These are phyloP conservation scores for Acanthochlamys bracteata DNA, from an alignment of 106 monocot species.

Conservation along the genomic window DNA sequence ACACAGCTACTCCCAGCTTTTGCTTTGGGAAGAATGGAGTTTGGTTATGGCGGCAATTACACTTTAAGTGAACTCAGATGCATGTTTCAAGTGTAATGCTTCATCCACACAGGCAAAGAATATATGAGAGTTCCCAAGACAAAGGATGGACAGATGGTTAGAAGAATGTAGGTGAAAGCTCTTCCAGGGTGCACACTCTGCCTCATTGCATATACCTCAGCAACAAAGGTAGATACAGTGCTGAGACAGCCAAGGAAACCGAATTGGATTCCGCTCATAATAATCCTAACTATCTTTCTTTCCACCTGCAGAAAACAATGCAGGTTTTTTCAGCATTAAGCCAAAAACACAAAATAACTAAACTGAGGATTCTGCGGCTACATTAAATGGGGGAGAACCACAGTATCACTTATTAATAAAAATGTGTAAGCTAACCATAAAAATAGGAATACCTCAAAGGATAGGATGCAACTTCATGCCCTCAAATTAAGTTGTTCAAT, in stretches of 20 bases:
- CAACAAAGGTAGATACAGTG: constrained; percentile 87
- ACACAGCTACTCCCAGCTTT: too few species aligned
- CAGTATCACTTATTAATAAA: too few species aligned
- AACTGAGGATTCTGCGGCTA: too few species aligned
- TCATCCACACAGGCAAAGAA: constrained; percentile 73
- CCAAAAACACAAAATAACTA: too few species aligned
- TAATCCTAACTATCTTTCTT: constrained; percentile 29
- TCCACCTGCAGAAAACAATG: constrained; percentile 47
- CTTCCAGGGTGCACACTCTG: constrained; percentile 46
- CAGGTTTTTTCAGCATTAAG: too few species aligned
- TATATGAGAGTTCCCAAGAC: constrained; percentile 63
- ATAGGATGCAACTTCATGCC: too few species aligned
- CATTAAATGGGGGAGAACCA: too few species aligned
- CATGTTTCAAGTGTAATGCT: constrained; percentile 52
- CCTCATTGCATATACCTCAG: constrained; percentile 81
- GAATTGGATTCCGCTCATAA: constrained; percentile 58
- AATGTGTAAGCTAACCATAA: too few species aligned
- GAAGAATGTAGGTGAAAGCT: constrained; percentile 37
- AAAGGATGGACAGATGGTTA: constrained; percentile 63
- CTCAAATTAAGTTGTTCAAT: background rate
- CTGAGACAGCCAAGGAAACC: constrained; percentile 89
- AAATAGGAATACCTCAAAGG: too few species aligned
- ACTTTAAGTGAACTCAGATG: too few species aligned
- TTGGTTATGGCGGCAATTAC: too few species aligned
- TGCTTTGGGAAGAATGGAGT: too few species aligned